Base-by-base conservation (phyloP, 2,329 filamentous ascomycete species). In the Waltergamsia citrina region DNA sequence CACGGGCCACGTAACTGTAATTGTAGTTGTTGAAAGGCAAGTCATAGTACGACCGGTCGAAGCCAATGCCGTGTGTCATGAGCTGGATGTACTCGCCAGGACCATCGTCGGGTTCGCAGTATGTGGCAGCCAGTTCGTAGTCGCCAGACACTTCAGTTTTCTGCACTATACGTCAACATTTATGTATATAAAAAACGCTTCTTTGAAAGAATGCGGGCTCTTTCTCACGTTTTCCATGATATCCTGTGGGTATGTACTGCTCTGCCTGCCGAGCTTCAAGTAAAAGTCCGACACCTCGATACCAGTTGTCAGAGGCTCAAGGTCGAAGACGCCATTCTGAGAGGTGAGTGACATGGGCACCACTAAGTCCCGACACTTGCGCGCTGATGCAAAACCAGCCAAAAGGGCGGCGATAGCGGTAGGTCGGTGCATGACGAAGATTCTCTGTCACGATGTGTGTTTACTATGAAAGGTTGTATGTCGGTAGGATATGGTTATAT, bases 1-100 rank as follows among this genome's bases (percentile, higher is more conserved):
- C 76, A 10, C 54, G 53, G 30, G 69, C 59, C 19, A 74, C 62
- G 49, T 81, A 82, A 46, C 67, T 74, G 57, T 82, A 80, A 48
- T 77, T 74, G 59, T 63, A 69, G 44, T 67, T 57, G 48, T 74
- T 63, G 54, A 60, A 69, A 1, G 71, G 50, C 9, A 71, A 50
- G 47, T 81, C 73, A 75, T 76, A 81, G 58, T 80, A 81, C 29
- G 61, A 69, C 32, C 49, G 49, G 34, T 58, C 54, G 37, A 61
- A 62, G 17, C 57, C 61, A 17, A 62, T 41, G 4, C 61, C 60
- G 32, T 63, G 60, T 4, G 62, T 65, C 33, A 60, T 48, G 32
- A 64, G 54, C 44, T 65, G 59, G 5, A 63, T 38, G 16, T 49
- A 42, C 11, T 45, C 24, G 33, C 60, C 49, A 9, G 63, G 52